These are phyloP conservation scores for Mortierella polycephala DNA, from an alignment of 371 early-diverging fungal species.

Conservation along the genomic window DNA sequence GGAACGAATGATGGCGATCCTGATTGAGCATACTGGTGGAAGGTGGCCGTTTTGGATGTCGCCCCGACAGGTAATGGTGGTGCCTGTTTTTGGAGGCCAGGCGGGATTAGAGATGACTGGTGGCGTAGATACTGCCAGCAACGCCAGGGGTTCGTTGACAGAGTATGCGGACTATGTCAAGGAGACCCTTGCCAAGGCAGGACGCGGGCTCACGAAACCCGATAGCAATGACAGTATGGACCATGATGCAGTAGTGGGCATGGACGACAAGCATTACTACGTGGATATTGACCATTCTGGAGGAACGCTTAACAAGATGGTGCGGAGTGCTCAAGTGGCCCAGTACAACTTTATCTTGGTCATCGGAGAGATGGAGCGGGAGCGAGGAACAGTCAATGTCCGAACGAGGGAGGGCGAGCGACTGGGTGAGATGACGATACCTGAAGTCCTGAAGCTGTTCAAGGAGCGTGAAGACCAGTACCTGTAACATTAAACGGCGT, in stretches of 20 bases:
- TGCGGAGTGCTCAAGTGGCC: constrained; percentile 88
- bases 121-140: constrained; percentile 55
- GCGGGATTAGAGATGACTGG: constrained; percentile 60
- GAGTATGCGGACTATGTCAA: constrained; percentile 32
- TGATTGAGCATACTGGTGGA: constrained; percentile 91
- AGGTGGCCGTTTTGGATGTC: constrained; percentile 99
- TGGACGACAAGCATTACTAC: constrained; percentile 63
- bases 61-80: constrained; percentile 95
- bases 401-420: constrained; percentile 75
- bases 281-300: constrained; percentile 88
- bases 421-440: constrained; percentile 47
- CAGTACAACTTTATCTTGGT: constrained; percentile 95
- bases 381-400: constrained; percentile 86
- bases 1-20: constrained; percentile 96
- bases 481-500: constrained; percentile 6
- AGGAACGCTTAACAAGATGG: constrained; percentile 95
- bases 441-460: constrained; percentile 36
- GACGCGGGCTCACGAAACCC: constrained; percentile 1
- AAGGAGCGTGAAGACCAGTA: constrained; percentile 41
- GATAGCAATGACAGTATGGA: not conserved
- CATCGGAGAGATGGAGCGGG: constrained; percentile 93
- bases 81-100: constrained; percentile 77
- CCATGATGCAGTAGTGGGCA: constrained; percentile 26
- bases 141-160: constrained; percentile 7
- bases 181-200: constrained; percentile 41